Conservation (phyloP, 306 rosid species). For the Medicago ruthenica region DNA sequence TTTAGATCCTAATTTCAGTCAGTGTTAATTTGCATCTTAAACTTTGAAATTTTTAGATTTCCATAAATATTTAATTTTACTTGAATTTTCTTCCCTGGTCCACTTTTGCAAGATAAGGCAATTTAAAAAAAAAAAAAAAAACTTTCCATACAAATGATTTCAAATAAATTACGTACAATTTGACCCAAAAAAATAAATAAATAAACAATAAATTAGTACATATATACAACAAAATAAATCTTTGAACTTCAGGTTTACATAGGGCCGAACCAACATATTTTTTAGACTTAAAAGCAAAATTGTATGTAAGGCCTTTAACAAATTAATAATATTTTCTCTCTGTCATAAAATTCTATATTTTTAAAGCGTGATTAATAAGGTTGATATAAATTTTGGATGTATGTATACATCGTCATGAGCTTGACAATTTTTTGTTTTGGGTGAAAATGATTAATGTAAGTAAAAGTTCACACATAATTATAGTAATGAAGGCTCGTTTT, state of each 20-base stretch:
- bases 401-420: neutral
- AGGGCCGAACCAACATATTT: neutral
- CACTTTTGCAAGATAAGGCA: neutral
- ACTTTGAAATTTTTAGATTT: neutral
- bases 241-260: neutral
- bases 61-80: neutral
- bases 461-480: neutral
- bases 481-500: neutral
- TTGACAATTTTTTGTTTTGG: neutral
- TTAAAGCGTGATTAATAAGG: neutral
- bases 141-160: too few species aligned
- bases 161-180: too few species aligned
- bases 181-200: too few species aligned
- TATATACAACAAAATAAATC: neutral
- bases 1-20: constrained; percentile 1
- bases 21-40: neutral
- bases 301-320: neutral
- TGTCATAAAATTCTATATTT: neutral
- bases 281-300: neutral
- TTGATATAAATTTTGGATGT: neutral
- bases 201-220: neutral
- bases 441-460: neutral
- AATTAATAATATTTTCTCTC: too few species aligned
- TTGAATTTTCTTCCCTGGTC: neutral
- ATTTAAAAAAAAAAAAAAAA: too few species aligned